These are phyloP conservation scores for Saccharomycopsis sp. DNA, from an alignment of 805 yeast genomes.

Conservation along the genomic window DNA sequence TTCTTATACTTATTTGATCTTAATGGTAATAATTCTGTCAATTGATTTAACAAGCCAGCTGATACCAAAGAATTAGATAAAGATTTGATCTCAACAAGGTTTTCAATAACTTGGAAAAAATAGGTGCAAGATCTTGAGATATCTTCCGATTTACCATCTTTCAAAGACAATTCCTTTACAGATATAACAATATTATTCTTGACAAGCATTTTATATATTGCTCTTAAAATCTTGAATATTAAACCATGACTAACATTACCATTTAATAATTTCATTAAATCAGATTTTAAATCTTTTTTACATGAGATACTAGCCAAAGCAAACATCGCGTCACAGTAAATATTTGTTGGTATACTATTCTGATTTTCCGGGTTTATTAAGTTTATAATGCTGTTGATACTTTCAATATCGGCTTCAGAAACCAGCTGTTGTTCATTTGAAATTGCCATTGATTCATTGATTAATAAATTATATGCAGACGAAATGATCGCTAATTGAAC, in stretches of 20 bases:
- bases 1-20: conserved; percentile 45
- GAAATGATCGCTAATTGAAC: conserved; percentile 61
- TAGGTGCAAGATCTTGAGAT: conserved; percentile 34
- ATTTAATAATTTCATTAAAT: conserved; percentile 67
- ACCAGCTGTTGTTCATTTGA: conserved; percentile 54
- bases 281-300: conserved; percentile 65
- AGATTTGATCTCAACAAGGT: conserved; percentile 49
- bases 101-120: conserved; percentile 58
- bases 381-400: conserved; percentile 63
- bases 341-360: conserved; percentile 24
- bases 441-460: conserved; percentile 6
- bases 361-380: conserved; percentile 59
- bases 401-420: conserved; percentile 65
- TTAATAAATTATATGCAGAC: conserved; percentile 54
- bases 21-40: conserved; percentile 53
- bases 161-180: conserved; percentile 19
- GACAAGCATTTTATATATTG: conserved; percentile 45
- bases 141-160: conserved; percentile 35
- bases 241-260: conserved; percentile 86
- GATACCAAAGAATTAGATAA: conserved; percentile 26
- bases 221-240: conserved; percentile 63
- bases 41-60: conserved; percentile 68
- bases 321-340: conserved; percentile 54
- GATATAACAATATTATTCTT: conserved; percentile 26
- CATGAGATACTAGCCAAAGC: conserved; percentile 64